phyloP scores from a whole-genome alignment of 2,329 filamentous ascomycete species.

The Trichophyton benhamiae region DNA sequence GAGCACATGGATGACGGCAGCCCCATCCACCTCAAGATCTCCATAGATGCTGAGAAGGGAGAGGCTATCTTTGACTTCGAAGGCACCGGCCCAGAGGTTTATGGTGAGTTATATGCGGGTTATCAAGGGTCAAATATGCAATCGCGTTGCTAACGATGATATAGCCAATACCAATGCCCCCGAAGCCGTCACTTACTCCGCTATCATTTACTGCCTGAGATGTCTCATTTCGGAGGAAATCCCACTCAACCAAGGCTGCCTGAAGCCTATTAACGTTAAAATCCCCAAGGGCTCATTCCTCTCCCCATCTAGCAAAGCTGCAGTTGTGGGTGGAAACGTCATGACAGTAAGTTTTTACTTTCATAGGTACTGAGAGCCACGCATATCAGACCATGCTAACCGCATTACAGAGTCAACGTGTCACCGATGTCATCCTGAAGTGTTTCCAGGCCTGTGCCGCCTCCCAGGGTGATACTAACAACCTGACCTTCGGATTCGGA shows the following conservation, averaged over 20 bases:
- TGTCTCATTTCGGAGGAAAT: slow-evolving; percentile 66
- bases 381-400: not conserved
- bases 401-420: slow-evolving; percentile 44
- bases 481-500: slow-evolving; percentile 64
- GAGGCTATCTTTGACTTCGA: slow-evolving; percentile 63
- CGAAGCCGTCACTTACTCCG: slow-evolving; percentile 63
- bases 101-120: slow-evolving; percentile 36
- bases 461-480: slow-evolving; percentile 64
- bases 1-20: slow-evolving; percentile 78
- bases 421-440: slow-evolving; percentile 66
- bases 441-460: slow-evolving; percentile 66
- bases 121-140: not conserved
- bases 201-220: slow-evolving; percentile 70
- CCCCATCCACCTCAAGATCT: slow-evolving; percentile 60
- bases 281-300: slow-evolving; percentile 62
- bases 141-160: not conserved
- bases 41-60: slow-evolving; percentile 58
- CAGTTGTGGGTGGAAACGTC: slow-evolving; percentile 68
- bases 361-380: not conserved
- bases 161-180: slow-evolving; percentile 61
- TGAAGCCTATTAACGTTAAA: slow-evolving; percentile 57
- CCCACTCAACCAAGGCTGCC: slow-evolving; percentile 69
- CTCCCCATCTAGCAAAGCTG: slow-evolving; percentile 57
- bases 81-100: slow-evolving; percentile 66
- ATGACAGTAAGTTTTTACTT: slow-evolving; percentile 40